Evolutionary conservation across 139 green algal genomes (phyloP), one percentile per base, ranked within the genome.

Genomic region (Chlorella vulgaris): DNA sequence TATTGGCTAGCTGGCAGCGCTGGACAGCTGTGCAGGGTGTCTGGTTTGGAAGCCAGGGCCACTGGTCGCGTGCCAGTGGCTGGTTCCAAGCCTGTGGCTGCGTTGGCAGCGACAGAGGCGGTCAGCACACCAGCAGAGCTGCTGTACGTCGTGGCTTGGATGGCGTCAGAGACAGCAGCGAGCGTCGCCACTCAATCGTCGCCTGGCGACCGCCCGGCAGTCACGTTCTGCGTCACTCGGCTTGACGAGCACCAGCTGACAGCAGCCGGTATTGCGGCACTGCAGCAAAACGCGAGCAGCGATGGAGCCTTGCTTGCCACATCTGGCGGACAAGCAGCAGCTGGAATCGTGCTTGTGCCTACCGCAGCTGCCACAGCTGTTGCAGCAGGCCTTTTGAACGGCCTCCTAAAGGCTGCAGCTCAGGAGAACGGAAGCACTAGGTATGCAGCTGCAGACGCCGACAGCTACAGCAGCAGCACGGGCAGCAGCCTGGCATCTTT

Each of bases 401-500:
- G 83, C 40, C 53, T 87, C 26, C 43, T 84, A 2, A 87, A 87
- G 62, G 76, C 83, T 61, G 77, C 53, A 28, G 77, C 76, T 19
- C 62, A 69, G 35, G 83, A 87, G 61, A 69, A 84, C 33, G 51
- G 53, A 19, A 63, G 69, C 55, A 42, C 36, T 28, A 29, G n/a
- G 13, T 69, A 69, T 19, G 29, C 35, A 21, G 66, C 15, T 3
- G 19, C 35, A 15, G 28, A 63, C n/a, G 28, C 26, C 6, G 78
- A 83, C 51, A 43, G 36, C 53, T 10, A 4, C 70, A 67, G 50
- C 50, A 39, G 26, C 6, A 7, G 24, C 31, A 13, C 42, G 29
- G 31, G 29, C 33, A 29, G 7, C 33, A 15, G 31, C 33, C 8
- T 8, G 35, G 22, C 29, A 19, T 21, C 63, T 3, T 10, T 78